Conservation (phyloP, 176 grass and related monocot species). For the Ensete ventricosum region DNA sequence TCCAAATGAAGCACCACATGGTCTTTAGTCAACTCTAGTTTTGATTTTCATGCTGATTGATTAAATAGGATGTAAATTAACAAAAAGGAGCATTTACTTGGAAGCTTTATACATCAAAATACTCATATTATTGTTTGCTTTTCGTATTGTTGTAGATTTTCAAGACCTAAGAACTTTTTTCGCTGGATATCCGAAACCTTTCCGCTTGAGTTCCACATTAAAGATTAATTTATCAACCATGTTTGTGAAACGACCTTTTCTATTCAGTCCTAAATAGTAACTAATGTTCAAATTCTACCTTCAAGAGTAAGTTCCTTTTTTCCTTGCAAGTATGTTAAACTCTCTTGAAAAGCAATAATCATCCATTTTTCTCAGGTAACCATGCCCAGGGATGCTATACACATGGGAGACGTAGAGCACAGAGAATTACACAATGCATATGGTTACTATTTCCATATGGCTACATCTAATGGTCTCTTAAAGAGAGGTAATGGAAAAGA, state of each 20-base stretch:
- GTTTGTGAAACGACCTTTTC: too few relatives aligned
- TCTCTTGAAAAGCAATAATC: background rate
- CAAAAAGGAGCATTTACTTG: background rate
- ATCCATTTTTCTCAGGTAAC: slow-evolving; percentile 40
- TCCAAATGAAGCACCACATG: background rate
- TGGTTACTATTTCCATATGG: slow-evolving; percentile 99
- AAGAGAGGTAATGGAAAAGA: slow-evolving; percentile 79
- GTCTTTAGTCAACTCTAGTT: background rate
- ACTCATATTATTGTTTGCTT: background rate
- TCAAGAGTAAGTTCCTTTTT: background rate
- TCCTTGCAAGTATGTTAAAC: background rate
- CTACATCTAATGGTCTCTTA: slow-evolving; percentile 71
- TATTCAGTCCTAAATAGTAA: background rate
- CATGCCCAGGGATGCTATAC: slow-evolving; percentile 91
- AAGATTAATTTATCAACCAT: background rate
- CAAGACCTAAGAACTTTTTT: background rate
- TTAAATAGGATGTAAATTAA: background rate
- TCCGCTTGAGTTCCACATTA: background rate
- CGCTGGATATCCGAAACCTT: background rate
- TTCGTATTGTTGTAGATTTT: too few relatives aligned
- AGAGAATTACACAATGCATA: slow-evolving; percentile 96
- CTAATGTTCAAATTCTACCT: background rate
- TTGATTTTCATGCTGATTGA: background rate
- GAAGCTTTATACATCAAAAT: background rate
- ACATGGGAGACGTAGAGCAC: slow-evolving; percentile 74